Evolutionary conservation across 202 grass and related monocot species (phyloP).

Genomic region (Saccharum hybrid): DNA sequence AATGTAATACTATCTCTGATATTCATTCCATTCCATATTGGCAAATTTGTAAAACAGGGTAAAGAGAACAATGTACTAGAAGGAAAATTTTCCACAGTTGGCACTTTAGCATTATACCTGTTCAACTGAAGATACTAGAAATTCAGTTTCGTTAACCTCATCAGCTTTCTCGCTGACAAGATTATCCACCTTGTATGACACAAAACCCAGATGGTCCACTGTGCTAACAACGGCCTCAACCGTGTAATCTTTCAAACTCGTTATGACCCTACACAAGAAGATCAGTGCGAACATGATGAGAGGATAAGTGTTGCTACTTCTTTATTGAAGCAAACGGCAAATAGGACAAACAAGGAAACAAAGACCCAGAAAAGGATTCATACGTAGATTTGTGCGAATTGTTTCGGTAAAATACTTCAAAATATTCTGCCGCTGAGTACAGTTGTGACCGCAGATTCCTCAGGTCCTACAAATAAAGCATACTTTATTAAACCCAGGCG

Average conservation of each 20-base stretch:
- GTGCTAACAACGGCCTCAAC: slow-evolving; percentile 88
- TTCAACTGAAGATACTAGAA: slow-evolving; percentile 79
- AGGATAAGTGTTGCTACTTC: not conserved
- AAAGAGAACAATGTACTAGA: not conserved
- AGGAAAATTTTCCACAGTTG: not conserved
- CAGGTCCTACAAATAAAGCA: slow-evolving; percentile 73
- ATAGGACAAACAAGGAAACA: slow-evolving; percentile 41
- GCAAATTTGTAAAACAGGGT: not conserved
- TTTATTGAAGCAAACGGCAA: slow-evolving; percentile 43
- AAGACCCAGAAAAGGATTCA: slow-evolving; percentile 40
- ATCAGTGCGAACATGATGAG: slow-evolving; percentile 35
- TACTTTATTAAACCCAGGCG: slow-evolving; percentile 42
- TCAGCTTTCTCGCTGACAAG: slow-evolving; percentile 77
- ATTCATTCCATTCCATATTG: not conserved
- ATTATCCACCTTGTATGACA: slow-evolving; percentile 89
- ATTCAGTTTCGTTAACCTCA: slow-evolving; percentile 72
- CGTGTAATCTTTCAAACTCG: slow-evolving; percentile 85
- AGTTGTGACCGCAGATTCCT: slow-evolving; percentile 93
- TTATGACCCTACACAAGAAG: slow-evolving; percentile 67
- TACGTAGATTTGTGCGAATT: slow-evolving; percentile 80
- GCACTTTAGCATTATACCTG: slow-evolving; percentile 59
- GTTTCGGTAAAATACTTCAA: slow-evolving; percentile 86
- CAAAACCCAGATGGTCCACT: slow-evolving; percentile 88
- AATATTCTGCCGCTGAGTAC: slow-evolving; percentile 95
- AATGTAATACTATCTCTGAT: not conserved